A percentile compares a stretch with the other conserved stretches of the same genome.
These are phyloP conservation scores for Fusarium acutatum DNA, from an alignment of 2,329 filamentous ascomycete species.

Conservation along the genomic window DNA sequence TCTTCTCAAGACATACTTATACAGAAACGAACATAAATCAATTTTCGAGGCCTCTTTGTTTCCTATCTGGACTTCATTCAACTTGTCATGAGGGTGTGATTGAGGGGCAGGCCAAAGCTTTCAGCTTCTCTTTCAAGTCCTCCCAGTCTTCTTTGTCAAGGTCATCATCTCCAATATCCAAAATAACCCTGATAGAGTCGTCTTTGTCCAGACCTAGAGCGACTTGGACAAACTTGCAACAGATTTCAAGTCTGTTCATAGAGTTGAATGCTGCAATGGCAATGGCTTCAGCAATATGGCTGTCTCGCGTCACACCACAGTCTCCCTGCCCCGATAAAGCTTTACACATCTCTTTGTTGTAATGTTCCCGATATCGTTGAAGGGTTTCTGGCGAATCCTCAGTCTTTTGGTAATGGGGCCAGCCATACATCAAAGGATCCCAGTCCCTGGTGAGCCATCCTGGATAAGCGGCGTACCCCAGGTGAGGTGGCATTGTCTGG, in stretches of 20 bases:
- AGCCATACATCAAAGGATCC: slow-evolving; percentile 8
- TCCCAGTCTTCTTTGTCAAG: background rate
- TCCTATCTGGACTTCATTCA: background rate
- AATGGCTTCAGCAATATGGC: background rate
- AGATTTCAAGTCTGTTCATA: background rate
- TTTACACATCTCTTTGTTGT: background rate
- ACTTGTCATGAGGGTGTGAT: background rate
- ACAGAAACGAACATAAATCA: background rate
- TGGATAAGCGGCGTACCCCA: background rate
- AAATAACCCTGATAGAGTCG: background rate
- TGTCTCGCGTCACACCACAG: background rate
- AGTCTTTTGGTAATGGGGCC: background rate
- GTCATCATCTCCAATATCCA: background rate
- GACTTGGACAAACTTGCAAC: background rate
- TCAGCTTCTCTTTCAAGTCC: background rate
- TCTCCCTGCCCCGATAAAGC: background rate
- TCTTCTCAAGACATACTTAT: background rate
- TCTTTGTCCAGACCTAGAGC: background rate
- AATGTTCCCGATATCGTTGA: background rate
- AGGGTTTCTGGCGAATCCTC: background rate
- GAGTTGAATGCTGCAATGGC: background rate
- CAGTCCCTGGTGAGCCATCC: background rate
- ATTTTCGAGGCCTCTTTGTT: background rate
- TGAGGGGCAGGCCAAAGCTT: background rate
- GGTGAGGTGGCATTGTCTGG: background rate